phyloP scores from a whole-genome alignment of 2,329 filamentous ascomycete genomes.

The Septoria linicola region DNA sequence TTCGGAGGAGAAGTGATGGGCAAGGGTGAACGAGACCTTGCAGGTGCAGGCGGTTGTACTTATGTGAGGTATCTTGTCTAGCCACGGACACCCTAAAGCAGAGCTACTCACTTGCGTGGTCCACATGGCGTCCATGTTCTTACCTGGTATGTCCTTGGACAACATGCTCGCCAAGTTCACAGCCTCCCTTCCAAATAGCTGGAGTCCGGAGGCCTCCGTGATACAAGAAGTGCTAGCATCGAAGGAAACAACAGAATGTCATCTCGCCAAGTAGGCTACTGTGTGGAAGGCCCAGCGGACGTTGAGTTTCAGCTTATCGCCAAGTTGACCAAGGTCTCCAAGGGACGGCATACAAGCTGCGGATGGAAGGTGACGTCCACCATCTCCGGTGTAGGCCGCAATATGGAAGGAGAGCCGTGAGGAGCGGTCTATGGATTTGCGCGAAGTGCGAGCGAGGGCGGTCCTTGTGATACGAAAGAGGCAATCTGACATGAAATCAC shows the following conservation, averaged over 20 bases:
- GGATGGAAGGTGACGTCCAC: background rate
- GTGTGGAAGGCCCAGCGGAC: background rate
- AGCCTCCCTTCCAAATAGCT: background rate
- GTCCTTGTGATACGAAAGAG: no score
- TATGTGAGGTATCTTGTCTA: background rate
- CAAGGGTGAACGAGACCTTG: background rate
- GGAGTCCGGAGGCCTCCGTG: background rate
- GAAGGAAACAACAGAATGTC: background rate
- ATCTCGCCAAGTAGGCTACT: conserved; percentile 1
- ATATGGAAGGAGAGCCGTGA: no score
- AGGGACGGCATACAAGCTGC: background rate
- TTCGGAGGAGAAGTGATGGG: background rate
- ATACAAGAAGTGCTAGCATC: background rate
- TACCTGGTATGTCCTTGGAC: background rate
- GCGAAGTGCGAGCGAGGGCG: no score
- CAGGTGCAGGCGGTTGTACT: background rate
- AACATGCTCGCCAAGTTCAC: conserved; percentile 4
- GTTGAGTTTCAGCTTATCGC: background rate
- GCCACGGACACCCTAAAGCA: no score
- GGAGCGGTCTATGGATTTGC: no score
- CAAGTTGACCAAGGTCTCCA: background rate
- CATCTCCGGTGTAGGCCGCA: background rate
- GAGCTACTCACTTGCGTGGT: background rate
- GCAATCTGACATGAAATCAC: no score
- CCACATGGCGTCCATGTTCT: background rate